phyloP scores from a whole-genome alignment of 305 asterid species.

The Striga hermonthica region DNA sequence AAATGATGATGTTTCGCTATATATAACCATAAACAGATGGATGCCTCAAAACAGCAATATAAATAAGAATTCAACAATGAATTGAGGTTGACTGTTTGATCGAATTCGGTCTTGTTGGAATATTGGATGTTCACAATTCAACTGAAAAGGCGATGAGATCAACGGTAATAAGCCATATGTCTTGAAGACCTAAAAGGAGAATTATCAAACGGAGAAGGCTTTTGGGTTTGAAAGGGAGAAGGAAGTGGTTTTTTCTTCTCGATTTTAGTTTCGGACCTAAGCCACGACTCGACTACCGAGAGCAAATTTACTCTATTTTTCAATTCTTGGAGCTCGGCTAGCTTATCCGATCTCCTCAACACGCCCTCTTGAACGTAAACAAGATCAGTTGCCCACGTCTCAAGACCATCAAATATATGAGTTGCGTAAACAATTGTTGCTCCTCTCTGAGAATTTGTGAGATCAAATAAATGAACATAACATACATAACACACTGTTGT shows the following conservation, averaged over 20 bases:
- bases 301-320: conserved; percentile 63
- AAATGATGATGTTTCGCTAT: background rate
- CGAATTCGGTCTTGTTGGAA: background rate
- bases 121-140: background rate
- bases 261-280: conserved; percentile 68
- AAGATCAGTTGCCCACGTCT: conserved; percentile 90
- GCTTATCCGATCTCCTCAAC: conserved; percentile 69
- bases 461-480: background rate
- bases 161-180: conserved; percentile 92
- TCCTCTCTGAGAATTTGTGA: conserved; percentile 60
- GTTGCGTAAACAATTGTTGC: conserved; percentile 95
- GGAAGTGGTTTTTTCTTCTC: conserved; percentile 62
- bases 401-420: conserved; percentile 97
- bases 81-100: background rate
- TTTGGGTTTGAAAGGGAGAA: conserved; percentile 38
- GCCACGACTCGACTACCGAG: conserved; percentile 90
- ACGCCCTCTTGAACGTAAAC: conserved; percentile 85
- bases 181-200: conserved; percentile 83
- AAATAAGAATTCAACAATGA: background rate
- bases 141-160: conserved; percentile 29
- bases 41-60: conserved; percentile 19
- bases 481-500: background rate
- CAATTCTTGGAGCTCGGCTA: conserved; percentile 62
- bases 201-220: conserved; percentile 63
- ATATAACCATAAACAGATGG: background rate